These are phyloP conservation scores for Halenospora varia DNA, from an alignment of 495 filamentous ascomycete genomes.

Conservation along the genomic window DNA sequence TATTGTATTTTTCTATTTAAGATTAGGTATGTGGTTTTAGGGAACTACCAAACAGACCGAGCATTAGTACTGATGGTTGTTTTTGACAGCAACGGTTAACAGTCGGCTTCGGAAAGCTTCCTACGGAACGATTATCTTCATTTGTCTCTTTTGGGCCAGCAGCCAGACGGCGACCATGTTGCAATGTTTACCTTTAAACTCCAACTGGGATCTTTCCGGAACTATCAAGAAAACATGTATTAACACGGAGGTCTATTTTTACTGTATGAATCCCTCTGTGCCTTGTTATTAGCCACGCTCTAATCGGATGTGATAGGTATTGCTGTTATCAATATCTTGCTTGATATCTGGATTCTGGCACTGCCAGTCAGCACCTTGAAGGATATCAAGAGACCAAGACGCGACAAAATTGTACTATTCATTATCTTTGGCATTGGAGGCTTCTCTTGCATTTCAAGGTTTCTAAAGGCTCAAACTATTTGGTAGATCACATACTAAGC, in stretches of 20 bases:
- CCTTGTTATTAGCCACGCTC: neutral
- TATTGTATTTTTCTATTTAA: conserved; percentile 44
- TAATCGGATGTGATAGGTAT: conserved; percentile 30
- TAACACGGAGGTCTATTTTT: conserved; percentile 45
- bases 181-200: conserved; percentile 41
- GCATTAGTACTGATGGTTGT: conserved; percentile 5
- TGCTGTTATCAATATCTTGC: conserved; percentile 45
- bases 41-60: conserved; percentile 33
- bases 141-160: conserved; percentile 26
- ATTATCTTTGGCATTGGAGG: conserved; percentile 45
- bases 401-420: conserved; percentile 43
- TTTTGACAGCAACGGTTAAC: neutral
- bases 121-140: neutral
- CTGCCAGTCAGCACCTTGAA: conserved; percentile 45
- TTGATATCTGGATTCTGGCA: conserved; percentile 47
- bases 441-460: conserved; percentile 34
- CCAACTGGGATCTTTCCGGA: conserved; percentile 42
- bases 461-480: too few relatives aligned
- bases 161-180: conserved; percentile 34
- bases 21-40: conserved; percentile 35
- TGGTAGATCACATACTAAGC: neutral
- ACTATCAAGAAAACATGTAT: conserved; percentile 36
- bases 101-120: neutral
- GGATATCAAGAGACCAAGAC: conserved; percentile 35
- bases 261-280: conserved; percentile 31